Base-by-base conservation (phyloP, 2,329 filamentous ascomycete genomes). In the Xylariaceae sp. region DNA sequence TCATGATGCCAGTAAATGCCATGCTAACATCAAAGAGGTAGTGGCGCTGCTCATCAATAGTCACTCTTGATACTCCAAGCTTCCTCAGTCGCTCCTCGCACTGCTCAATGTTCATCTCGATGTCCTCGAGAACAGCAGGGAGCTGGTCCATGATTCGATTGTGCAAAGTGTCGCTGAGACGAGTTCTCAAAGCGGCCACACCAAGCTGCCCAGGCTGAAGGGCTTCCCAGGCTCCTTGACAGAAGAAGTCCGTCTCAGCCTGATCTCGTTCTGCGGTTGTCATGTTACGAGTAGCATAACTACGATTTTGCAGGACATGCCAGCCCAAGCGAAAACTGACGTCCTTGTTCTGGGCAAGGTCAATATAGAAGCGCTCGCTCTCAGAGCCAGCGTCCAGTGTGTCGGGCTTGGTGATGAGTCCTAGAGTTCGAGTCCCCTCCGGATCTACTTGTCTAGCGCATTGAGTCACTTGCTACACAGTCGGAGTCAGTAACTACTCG, bases 321-420 rank as follows among this genome's bases (percentile, higher is more conserved):
- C 77, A 82, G 0, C 79, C 78, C 0, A 80, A 73, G 0, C 70
- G 64, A 22, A 81, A 73, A 6, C 70, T 58, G 0, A 77, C 69
- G 6, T 79, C 71, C 5, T 67, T 59, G 46, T 80, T 80, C 43
- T 64, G 66, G 0, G 74, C 74, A 1, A 80, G 65, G 0, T 66
- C 57, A 2, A 77, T 43, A 46, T 71, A 79, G 4, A 63, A 53
- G 0, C 49, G 52, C 57, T 79, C 75, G 16, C 65, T 69, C 1
- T 69, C 70, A 1, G 75, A 75, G 3, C 68, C 69, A 0, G 48
- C 40, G 22, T 52, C 50, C 14, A 66, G 52, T 0, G 58, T 57
- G 45, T 79, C 76, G 1, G 74, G 74, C 56, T 79, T 79, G 0
- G 76, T 79, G 56, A 79, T 73, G 51, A 80, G 53, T 2, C 76